Conservation (phyloP, 768 basidiomycete species). For the Tricholomella constricta region DNA sequence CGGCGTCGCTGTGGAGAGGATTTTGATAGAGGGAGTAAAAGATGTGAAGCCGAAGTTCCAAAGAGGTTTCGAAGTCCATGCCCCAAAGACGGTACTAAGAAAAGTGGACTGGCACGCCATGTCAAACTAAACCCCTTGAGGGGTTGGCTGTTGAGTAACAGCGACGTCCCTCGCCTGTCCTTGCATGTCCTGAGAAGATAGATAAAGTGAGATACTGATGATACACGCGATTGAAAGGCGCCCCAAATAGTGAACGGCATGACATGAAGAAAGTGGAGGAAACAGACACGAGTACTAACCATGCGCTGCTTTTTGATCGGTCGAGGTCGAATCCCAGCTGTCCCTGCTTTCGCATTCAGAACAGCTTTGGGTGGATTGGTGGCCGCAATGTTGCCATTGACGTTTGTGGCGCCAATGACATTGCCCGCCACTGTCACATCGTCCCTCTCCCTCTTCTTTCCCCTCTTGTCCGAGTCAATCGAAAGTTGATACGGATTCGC, state of each 20-base stretch:
- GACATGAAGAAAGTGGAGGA: conserved; percentile 11
- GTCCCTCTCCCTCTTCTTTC: conserved; percentile 46
- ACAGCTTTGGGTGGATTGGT: conserved; percentile 34
- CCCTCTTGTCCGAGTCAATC: conserved; percentile 30
- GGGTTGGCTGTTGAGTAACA: conserved; percentile 72
- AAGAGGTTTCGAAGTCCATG: background rate
- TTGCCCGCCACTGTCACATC: conserved; percentile 28
- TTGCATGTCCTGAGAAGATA: conserved; percentile 53
- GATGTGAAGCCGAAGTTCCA: background rate
- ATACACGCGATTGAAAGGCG: background rate
- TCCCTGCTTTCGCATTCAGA: conserved; percentile 60
- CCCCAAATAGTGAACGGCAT: background rate
- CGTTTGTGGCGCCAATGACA: conserved; percentile 24
- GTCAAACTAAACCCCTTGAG: conserved; percentile 57
- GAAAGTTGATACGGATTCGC: conserved; percentile 15
- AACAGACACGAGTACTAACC: conserved; percentile 44
- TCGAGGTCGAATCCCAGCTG: conserved; percentile 58
- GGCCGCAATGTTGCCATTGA: conserved; percentile 18
- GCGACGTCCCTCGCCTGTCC: conserved; percentile 64
- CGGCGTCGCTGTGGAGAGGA: background rate
- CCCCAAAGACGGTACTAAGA: background rate
- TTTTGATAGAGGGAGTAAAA: background rate
- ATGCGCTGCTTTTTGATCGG: conserved; percentile 77
- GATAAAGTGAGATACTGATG: background rate
- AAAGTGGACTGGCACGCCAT: background rate